phyloP scores from a whole-genome alignment of 202 grass and related monocot genomes.

The Miscanthus sacchariflorus region DNA sequence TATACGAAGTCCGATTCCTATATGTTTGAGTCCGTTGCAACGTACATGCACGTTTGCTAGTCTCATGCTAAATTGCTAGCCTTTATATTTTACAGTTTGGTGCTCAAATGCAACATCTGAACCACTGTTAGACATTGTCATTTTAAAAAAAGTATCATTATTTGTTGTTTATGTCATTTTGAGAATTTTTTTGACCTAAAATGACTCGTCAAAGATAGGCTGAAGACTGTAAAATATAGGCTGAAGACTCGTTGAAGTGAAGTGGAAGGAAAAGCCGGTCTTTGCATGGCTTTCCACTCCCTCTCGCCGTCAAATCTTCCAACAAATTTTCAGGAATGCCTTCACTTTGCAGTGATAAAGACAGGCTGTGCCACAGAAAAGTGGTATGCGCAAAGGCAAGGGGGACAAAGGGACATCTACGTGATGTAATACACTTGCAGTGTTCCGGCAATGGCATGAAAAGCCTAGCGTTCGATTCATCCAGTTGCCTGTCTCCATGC shows the following conservation, averaged over 20 bases:
- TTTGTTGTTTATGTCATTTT: background rate
- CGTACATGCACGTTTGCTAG: too few relatives aligned
- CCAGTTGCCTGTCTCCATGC: conserved; percentile 44
- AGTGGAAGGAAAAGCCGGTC: conserved; percentile 41
- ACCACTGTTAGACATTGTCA: background rate
- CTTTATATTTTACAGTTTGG: background rate
- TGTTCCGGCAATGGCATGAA: conserved; percentile 52
- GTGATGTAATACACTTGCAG: conserved; percentile 57
- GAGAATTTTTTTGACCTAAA: too few relatives aligned
- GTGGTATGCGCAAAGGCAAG: conserved; percentile 31
- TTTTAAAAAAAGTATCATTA: background rate
- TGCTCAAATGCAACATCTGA: background rate
- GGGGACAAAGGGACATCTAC: conserved; percentile 54
- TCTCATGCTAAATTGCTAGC: too few relatives aligned
- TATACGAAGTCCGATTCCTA: too few relatives aligned
- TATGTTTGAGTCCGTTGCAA: too few relatives aligned
- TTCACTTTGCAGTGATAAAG: conserved; percentile 54
- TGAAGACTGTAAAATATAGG: background rate
- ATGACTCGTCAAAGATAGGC: conserved; percentile 16
- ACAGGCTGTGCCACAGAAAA: conserved; percentile 43
- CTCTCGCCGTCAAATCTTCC: conserved; percentile 42
- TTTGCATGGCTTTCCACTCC: conserved; percentile 2
- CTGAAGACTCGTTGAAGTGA: background rate
- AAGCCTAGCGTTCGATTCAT: conserved; percentile 45
- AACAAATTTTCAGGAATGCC: conserved; percentile 39